Percentiles rank a stretch among this genome's conserved stretches.
These are phyloP conservation scores for Haplosporangium sp. DNA, from an alignment of 371 early-diverging fungal species.

Conservation along the genomic window DNA sequence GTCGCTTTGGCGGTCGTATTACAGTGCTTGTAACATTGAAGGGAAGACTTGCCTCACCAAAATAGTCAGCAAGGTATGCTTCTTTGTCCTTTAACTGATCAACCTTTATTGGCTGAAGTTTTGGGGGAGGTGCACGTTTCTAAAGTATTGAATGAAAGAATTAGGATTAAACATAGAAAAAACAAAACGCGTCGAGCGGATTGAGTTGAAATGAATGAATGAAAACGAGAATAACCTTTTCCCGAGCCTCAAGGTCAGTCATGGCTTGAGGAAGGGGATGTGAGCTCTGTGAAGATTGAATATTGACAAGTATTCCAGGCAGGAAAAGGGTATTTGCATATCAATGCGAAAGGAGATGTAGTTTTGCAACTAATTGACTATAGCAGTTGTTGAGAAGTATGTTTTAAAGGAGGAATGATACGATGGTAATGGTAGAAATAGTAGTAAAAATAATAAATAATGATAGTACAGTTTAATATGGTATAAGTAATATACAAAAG, in stretches of 20 bases:
- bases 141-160: conserved; percentile 1
- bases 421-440: no score
- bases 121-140: conserved; percentile 41
- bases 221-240: conserved; percentile 17
- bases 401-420: background rate
- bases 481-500: background rate
- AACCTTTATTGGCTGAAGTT: conserved; percentile 25
- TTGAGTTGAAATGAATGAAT: background rate
- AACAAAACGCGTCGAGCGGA: background rate
- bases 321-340: background rate
- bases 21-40: background rate
- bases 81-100: conserved; percentile 24
- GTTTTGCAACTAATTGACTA: background rate
- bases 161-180: background rate
- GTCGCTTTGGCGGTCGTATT: conserved; percentile 23
- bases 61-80: conserved; percentile 40
- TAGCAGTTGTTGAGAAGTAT: no score
- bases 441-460: no score
- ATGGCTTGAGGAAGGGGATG: conserved; percentile 27
- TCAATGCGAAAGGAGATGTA: background rate
- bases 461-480: no score
- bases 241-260: conserved; percentile 35
- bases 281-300: background rate
- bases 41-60: conserved; percentile 34
- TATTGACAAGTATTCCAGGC: conserved; percentile 1